Percentiles rank a stretch among this genome's conserved stretches.
Conservation (phyloP, 2,329 filamentous ascomycete species). For the Arthrobotrys sphaeroides region DNA sequence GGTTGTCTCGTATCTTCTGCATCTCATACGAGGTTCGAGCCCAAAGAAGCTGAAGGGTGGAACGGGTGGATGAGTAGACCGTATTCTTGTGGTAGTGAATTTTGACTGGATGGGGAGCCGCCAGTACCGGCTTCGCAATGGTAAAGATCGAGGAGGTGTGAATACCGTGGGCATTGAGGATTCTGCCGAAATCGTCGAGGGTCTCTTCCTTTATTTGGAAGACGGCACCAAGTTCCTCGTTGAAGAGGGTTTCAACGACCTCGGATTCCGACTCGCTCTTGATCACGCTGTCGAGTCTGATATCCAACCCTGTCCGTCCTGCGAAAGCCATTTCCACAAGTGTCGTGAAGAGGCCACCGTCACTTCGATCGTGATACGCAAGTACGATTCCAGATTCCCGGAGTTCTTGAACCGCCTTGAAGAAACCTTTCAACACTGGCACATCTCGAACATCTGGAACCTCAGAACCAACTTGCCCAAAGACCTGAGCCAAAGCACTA, state of each 20-base stretch:
- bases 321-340: constrained; percentile 98
- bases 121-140: constrained; percentile 68
- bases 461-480: constrained; percentile 84
- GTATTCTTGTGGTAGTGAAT: constrained; percentile 76
- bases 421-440: constrained; percentile 85
- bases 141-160: constrained; percentile 69
- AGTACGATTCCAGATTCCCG: constrained; percentile 78
- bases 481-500: constrained; percentile 88
- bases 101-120: constrained; percentile 71
- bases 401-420: constrained; percentile 79
- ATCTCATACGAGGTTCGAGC: constrained; percentile 86
- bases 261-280: constrained; percentile 71
- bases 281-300: constrained; percentile 77
- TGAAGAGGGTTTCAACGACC: constrained; percentile 84
- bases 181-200: constrained; percentile 84
- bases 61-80: constrained; percentile 75
- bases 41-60: constrained; percentile 86
- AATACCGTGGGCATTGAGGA: constrained; percentile 88
- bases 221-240: constrained; percentile 92
- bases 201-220: constrained; percentile 91
- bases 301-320: constrained; percentile 84
- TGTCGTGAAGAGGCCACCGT: constrained; percentile 90
- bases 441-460: constrained; percentile 85
- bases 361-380: constrained; percentile 93
- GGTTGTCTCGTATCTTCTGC: constrained; percentile 90